Percentiles rank a stretch among this genome's conserved stretches.
These are phyloP conservation scores for Metahyphopichia silvanorum DNA, from an alignment of 805 yeast genomes.

Conservation along the genomic window DNA sequence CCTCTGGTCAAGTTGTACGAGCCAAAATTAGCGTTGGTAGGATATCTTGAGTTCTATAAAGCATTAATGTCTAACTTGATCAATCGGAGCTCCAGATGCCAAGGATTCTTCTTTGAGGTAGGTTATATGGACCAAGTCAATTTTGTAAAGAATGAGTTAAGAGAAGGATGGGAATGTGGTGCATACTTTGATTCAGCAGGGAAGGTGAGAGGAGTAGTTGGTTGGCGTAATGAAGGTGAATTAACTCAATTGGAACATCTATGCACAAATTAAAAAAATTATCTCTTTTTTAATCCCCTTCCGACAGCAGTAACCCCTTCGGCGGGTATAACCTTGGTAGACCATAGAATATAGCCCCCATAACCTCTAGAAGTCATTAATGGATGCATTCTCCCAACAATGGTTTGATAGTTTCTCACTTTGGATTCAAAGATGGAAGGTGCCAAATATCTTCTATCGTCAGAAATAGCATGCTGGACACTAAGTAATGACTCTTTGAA, in stretches of 20 bases:
- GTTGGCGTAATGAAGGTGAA: conserved; percentile 47
- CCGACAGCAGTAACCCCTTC: conserved; percentile 67
- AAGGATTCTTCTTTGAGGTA: conserved; percentile 72
- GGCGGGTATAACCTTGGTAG: conserved; percentile 72
- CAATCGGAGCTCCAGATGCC: conserved; percentile 31
- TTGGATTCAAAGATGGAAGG: conserved; percentile 81
- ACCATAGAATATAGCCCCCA: conserved; percentile 85
- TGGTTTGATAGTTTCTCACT: conserved; percentile 85
- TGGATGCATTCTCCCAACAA: conserved; percentile 94
- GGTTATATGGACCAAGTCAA: conserved; percentile 61
- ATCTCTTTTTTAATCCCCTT: conserved; percentile 51
- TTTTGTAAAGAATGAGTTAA: conserved; percentile 21
- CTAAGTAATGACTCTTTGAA: conserved; percentile 77
- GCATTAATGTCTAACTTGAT: conserved; percentile 50
- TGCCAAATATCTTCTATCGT: conserved; percentile 70
- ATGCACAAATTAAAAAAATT: too few relatives aligned
- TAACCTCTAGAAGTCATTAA: conserved; percentile 89
- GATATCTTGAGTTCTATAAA: conserved; percentile 67
- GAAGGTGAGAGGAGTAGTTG: conserved; percentile 59
- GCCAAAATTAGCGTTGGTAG: conserved; percentile 77
- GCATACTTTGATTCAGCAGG: conserved; percentile 48
- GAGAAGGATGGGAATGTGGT: conserved; percentile 49
- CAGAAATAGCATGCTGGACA: conserved; percentile 62
- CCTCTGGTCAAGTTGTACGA: conserved; percentile 69
- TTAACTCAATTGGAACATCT: too few relatives aligned